These are phyloP conservation scores for Termitomyces eurrhizus DNA, from an alignment of 768 basidiomycete genomes.

Conservation along the genomic window DNA sequence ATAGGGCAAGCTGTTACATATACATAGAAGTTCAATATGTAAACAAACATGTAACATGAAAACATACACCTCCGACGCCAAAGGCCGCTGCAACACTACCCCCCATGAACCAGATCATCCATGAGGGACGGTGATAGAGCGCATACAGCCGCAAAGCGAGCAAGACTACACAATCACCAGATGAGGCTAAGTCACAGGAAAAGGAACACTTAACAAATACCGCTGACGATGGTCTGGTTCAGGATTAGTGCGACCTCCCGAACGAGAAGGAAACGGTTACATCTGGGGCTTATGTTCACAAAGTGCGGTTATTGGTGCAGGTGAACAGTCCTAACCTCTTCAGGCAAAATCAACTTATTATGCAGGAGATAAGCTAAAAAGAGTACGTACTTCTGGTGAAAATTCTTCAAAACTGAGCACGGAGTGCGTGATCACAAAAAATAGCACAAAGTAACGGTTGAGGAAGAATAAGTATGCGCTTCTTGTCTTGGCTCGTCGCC, in stretches of 20 bases:
- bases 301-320: background rate
- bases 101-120: background rate
- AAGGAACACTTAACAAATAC: background rate
- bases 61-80: background rate
- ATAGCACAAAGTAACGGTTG: background rate
- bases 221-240: background rate
- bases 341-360: background rate
- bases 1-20: background rate
- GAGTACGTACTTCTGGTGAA: background rate
- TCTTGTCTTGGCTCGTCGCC: background rate
- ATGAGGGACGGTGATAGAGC: background rate
- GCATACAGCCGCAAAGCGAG: background rate
- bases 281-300: background rate
- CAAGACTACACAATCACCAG: background rate
- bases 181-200: background rate
- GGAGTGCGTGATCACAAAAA: background rate
- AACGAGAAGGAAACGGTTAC: background rate
- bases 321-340: background rate
- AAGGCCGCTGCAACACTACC: background rate
- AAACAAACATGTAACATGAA: background rate
- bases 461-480: background rate
- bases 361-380: background rate
- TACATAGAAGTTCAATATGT: background rate
- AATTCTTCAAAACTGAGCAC: background rate
- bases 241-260: background rate